phyloP scores from a whole-genome alignment of 148 eudicot species.

The Persicaria maculosa region DNA sequence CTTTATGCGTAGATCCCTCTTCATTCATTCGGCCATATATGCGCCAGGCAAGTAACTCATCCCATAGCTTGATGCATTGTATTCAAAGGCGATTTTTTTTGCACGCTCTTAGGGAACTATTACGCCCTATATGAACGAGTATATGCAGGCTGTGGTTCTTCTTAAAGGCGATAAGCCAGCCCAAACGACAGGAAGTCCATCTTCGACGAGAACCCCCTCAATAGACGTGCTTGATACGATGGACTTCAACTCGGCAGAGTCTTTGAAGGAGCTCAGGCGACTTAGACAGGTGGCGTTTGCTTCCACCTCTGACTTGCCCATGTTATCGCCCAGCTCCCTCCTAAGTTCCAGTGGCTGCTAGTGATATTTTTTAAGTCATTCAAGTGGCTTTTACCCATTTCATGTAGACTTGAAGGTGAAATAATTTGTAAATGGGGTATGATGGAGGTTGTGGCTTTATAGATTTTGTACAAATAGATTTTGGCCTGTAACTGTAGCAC shows the following conservation, averaged over 20 bases:
- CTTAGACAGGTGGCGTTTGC: slow-evolving; percentile 42
- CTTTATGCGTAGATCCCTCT: slow-evolving; percentile 55
- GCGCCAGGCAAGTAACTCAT: slow-evolving; percentile 55
- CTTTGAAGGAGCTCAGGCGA: slow-evolving; percentile 33
- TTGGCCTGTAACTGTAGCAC: too few relatives aligned
- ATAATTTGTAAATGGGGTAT: not conserved
- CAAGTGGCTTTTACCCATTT: not conserved
- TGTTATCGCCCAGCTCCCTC: not conserved
- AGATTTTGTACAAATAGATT: not conserved
- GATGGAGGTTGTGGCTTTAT: not conserved
- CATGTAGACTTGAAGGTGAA: not conserved
- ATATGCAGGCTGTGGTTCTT: slow-evolving; percentile 41
- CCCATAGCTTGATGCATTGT: not conserved
- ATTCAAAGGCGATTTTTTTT: not conserved
- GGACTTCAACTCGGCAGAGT: slow-evolving; percentile 69
- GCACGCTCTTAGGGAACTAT: not conserved
- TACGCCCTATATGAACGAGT: not conserved
- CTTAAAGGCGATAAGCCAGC: slow-evolving; percentile 38
- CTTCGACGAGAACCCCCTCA: slow-evolving; percentile 53
- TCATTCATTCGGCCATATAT: slow-evolving; percentile 66
- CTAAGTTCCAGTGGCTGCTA: not conserved
- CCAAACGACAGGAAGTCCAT: slow-evolving; percentile 19
- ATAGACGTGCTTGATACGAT: slow-evolving; percentile 59
- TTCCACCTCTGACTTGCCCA: not conserved
- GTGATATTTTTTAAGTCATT: not conserved